phyloP scores from a whole-genome alignment of 2,329 filamentous ascomycete genomes.

The Trichoderma pleuroti region DNA sequence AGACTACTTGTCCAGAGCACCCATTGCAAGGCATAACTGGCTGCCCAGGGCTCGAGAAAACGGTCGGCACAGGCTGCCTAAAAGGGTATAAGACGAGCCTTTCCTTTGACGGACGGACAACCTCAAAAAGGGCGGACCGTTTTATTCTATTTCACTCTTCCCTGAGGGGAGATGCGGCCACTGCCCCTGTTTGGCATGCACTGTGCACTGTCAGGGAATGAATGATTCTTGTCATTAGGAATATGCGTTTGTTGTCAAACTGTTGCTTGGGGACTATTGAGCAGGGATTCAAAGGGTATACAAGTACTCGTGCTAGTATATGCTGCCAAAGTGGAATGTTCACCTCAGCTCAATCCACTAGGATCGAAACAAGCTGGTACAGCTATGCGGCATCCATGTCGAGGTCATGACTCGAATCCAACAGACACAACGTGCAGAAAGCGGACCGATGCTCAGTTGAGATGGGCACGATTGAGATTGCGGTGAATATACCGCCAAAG shows the following conservation, averaged over 20 bases:
- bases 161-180: neutral
- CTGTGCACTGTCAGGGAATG: neutral
- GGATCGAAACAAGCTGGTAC: neutral
- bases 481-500: conserved; percentile 1
- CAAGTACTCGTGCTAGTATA: no score
- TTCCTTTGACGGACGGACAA: neutral
- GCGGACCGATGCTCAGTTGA: neutral
- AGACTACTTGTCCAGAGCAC: neutral
- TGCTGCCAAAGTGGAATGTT: neutral
- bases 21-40: neutral
- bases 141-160: neutral
- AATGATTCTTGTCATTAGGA: neutral
- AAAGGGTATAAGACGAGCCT: conserved; percentile 2
- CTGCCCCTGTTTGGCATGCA: neutral
- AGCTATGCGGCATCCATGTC: neutral
- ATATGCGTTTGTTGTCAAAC: neutral
- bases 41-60: conserved; percentile 5
- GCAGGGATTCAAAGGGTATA: neutral
- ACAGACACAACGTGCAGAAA: neutral
- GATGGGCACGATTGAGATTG: neutral
- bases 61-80: conserved; percentile 11
- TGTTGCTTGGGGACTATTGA: neutral
- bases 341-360: neutral
- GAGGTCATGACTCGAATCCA: neutral
- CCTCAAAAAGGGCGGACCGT: neutral